phyloP scores from a whole-genome alignment of 1,284 basidiomycete species.

The Takashimella tepidaria region DNA sequence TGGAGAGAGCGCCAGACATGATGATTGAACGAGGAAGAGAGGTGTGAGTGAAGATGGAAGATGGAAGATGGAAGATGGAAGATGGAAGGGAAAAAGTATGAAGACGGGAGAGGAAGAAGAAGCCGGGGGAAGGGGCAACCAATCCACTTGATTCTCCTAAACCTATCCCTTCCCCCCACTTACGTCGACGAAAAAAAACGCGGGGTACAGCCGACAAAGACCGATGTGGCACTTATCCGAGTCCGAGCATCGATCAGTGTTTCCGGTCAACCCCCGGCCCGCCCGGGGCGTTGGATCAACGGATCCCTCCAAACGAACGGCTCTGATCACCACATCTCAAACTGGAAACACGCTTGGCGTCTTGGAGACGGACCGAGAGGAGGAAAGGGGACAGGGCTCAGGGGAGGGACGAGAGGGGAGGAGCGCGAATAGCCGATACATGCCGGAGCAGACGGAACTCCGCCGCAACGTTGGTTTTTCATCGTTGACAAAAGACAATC shows the following conservation, averaged over 20 bases:
- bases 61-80: not conserved
- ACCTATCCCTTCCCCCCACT: not conserved
- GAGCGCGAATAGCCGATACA: not conserved
- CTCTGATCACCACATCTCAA: too few relatives aligned
- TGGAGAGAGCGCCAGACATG: constrained; percentile 40
- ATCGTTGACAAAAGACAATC: not conserved
- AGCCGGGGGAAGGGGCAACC: not conserved
- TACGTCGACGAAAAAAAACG: not conserved
- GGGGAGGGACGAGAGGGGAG: too few relatives aligned
- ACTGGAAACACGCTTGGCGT: too few relatives aligned
- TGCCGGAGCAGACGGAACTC: not conserved
- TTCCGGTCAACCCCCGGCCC: not conserved
- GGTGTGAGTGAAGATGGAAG: not conserved
- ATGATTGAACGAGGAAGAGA: constrained; percentile 3
- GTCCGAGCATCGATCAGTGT: not conserved
- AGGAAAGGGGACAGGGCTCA: too few relatives aligned
- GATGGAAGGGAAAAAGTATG: not conserved
- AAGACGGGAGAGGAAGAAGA: not conserved
- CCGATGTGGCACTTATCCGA: not conserved
- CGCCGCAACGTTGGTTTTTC: not conserved
- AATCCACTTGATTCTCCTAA: not conserved
- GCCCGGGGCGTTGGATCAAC: not conserved
- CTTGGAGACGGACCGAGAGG: too few relatives aligned
- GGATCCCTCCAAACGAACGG: not conserved
- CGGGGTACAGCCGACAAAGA: not conserved